phyloP scores from a whole-genome alignment of 768 basidiomycete genomes.

The Crepidotus variabilis region DNA sequence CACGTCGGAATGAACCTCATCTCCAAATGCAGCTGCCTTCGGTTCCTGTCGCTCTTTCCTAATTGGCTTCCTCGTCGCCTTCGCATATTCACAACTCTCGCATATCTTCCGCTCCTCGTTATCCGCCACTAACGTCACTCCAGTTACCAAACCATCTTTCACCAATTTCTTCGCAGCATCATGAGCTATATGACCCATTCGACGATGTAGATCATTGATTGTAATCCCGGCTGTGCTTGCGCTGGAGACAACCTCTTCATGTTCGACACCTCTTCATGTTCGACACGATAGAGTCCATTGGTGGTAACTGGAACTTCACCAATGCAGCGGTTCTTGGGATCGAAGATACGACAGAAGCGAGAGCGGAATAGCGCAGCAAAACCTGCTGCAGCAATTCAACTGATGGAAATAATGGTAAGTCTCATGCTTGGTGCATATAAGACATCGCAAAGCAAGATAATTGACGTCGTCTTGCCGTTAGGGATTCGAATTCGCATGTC shows the following conservation, averaged over 20 bases:
- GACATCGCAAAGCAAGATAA: constrained; percentile 15
- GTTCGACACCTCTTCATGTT: constrained; percentile 11
- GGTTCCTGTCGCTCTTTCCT: no score
- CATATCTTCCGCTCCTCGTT: constrained; percentile 14
- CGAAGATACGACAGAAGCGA: constrained; percentile 20
- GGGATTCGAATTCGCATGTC: constrained; percentile 19
- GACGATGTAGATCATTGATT: constrained; percentile 20
- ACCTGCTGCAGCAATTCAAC: constrained; percentile 21
- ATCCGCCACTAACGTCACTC: no score
- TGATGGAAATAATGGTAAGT: constrained; percentile 29
- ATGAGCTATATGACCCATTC: constrained; percentile 23
- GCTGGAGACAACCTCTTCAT: constrained; percentile 9
- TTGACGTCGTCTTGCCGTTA: constrained; percentile 11
- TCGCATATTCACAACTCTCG: constrained; percentile 16
- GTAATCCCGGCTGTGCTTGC: constrained; percentile 2
- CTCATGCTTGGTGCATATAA: constrained; percentile 23
- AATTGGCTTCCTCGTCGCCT: no score
- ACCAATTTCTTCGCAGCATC: constrained; percentile 20
- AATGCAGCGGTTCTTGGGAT: constrained; percentile 11
- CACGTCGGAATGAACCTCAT: no score
- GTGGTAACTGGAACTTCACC: constrained; percentile 15
- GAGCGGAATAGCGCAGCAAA: constrained; percentile 19
- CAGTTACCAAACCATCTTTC: no score
- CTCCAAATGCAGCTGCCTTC: no score
- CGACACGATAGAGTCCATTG: constrained; percentile 17